These are phyloP conservation scores for Phytophthora idaei DNA, from an alignment of 352 stramenopile species.

Conservation along the genomic window DNA sequence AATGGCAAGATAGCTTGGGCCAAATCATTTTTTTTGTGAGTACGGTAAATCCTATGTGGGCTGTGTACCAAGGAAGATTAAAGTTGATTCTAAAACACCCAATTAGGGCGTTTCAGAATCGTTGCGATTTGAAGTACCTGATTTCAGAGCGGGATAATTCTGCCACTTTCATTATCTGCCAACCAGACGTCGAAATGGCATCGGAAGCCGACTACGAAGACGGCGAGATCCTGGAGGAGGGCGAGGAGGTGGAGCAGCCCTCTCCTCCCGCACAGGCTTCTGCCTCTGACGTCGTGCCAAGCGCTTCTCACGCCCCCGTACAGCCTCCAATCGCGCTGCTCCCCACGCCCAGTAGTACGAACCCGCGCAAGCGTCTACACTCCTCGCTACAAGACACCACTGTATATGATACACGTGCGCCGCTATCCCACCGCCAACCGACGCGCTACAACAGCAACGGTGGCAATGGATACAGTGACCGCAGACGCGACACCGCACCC, in stretches of 20 bases:
- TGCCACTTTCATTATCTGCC: neutral
- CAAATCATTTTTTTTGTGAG: too few relatives aligned
- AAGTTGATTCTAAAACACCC: too few relatives aligned
- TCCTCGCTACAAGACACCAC: conserved; percentile 7
- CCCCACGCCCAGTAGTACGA: conserved; percentile 12
- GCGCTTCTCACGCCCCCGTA: neutral
- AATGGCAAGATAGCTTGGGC: too few relatives aligned
- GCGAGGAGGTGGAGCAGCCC: conserved; percentile 45
- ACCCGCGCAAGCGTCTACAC: conserved; percentile 29
- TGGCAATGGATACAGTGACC: conserved; percentile 19
- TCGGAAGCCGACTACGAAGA: conserved; percentile 66
- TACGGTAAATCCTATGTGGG: too few relatives aligned
- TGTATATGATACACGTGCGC: conserved; percentile 25
- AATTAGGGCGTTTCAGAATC: too few relatives aligned
- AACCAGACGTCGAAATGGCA: conserved; percentile 30
- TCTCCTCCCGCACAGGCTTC: neutral
- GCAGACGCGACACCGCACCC: conserved; percentile 14
- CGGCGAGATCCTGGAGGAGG: conserved; percentile 76
- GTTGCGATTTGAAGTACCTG: too few relatives aligned
- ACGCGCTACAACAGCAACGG: conserved; percentile 14
- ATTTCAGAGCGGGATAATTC: too few relatives aligned
- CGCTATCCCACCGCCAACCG: conserved; percentile 25
- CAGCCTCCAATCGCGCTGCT: conserved; percentile 17
- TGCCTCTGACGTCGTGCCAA: neutral
- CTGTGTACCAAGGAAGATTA: too few relatives aligned